Conservation (phyloP, 495 filamentous ascomycete genomes). For the Aspergillus olivimuriae region DNA sequence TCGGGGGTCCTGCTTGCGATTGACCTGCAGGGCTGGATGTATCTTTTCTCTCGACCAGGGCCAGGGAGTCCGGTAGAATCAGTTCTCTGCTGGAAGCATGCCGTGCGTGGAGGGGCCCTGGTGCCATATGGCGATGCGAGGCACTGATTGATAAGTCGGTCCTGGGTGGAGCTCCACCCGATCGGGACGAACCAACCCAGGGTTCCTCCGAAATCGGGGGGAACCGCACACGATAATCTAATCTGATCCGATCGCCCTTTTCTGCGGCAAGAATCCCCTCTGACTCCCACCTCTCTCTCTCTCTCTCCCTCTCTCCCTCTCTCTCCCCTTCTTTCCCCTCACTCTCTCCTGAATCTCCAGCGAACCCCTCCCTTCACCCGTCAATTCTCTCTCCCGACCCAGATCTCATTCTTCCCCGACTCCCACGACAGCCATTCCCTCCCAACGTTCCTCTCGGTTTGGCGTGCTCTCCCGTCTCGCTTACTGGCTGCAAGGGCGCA, state of each 20-base stretch:
- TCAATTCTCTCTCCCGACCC: constrained; percentile 1
- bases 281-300: constrained; percentile 13
- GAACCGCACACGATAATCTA: constrained; percentile 28
- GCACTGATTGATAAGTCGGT: background rate
- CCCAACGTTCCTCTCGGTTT: background rate
- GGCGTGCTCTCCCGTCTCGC: constrained; percentile 15
- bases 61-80: too few relatives aligned
- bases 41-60: too few relatives aligned
- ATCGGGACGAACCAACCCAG: background rate
- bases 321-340: constrained; percentile 8
- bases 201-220: constrained; percentile 19
- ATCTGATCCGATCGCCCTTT: constrained; percentile 43
- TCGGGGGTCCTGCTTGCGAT: too few relatives aligned
- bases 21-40: too few relatives aligned
- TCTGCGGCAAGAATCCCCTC: constrained; percentile 9
- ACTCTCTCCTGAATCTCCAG: constrained; percentile 12
- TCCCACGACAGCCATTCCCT: background rate
- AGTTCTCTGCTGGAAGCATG: too few relatives aligned
- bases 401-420: background rate
- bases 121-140: too few relatives aligned
- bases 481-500: constrained; percentile 31
- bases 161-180: constrained; percentile 7
- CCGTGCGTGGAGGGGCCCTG: too few relatives aligned
- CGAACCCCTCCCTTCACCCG: background rate
- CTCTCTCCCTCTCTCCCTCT: constrained; percentile 4